Conservation (phyloP, 106 monocot genomes). For the Xerophyta viscosa region DNA sequence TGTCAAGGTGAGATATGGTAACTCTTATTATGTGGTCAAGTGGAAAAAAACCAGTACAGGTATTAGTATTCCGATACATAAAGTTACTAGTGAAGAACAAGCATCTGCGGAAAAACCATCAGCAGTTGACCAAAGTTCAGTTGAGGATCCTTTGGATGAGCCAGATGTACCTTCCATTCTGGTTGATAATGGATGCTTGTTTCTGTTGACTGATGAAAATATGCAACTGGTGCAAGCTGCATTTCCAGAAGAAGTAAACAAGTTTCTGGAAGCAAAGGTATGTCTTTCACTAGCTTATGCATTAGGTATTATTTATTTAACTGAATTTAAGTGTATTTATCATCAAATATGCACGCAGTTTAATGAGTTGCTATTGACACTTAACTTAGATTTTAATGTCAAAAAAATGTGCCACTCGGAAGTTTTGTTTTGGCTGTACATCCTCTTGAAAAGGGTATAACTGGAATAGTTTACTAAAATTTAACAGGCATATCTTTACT, state of each 20-base stretch:
- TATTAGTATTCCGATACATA: neutral
- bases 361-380: no score
- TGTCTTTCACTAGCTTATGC: neutral
- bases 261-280: slow-evolving; percentile 72
- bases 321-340: neutral
- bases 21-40: slow-evolving; percentile 76
- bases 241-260: slow-evolving; percentile 56
- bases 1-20: slow-evolving; percentile 54
- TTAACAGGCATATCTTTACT: no score
- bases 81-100: slow-evolving; percentile 16
- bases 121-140: no score
- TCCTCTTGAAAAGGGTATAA: no score
- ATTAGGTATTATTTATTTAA: neutral
- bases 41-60: slow-evolving; percentile 47
- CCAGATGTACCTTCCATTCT: slow-evolving; percentile 54
- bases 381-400: no score
- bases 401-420: no score
- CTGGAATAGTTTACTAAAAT: no score
- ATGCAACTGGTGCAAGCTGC: slow-evolving; percentile 75
- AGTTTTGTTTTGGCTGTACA: no score
- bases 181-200: slow-evolving; percentile 52
- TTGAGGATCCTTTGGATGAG: slow-evolving; percentile 49
- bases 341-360: no score
- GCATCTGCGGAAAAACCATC: slow-evolving; percentile 8
- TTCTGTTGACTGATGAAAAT: slow-evolving; percentile 83